Conservation (phyloP, 75 land plant species). For the Picea glauca region DNA sequence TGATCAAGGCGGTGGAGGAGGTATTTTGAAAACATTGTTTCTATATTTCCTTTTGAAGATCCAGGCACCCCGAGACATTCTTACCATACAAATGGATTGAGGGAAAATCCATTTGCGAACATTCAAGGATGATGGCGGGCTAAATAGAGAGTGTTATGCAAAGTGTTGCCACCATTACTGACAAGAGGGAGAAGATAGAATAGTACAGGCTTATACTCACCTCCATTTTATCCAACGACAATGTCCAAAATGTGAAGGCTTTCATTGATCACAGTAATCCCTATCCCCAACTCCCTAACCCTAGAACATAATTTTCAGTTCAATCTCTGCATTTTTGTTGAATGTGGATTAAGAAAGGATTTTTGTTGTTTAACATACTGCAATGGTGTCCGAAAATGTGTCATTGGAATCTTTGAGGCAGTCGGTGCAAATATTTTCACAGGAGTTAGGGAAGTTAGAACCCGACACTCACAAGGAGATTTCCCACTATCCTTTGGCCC, state of each 20-base stretch:
- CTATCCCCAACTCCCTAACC: not conserved
- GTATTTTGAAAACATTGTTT: too few relatives aligned
- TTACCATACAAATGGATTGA: too few relatives aligned
- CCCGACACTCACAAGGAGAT: slow-evolving; percentile 87
- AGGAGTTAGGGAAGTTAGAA: slow-evolving; percentile 71
- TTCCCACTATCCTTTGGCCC: slow-evolving; percentile 79
- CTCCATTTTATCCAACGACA: slow-evolving; percentile 66
- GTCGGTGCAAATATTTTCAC: slow-evolving; percentile 80
- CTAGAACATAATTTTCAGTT: not conserved
- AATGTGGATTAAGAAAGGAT: not conserved
- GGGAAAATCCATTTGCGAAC: too few relatives aligned
- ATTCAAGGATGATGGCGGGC: slow-evolving; percentile 25
- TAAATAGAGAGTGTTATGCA: slow-evolving; percentile 77
- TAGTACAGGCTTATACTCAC: slow-evolving; percentile 91
- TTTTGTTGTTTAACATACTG: slow-evolving; percentile 9
- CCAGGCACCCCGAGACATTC: too few relatives aligned
- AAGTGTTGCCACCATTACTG: slow-evolving; percentile 67
- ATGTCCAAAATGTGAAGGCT: slow-evolving; percentile 68
- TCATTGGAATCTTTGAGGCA: slow-evolving; percentile 88
- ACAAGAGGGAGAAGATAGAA: slow-evolving; percentile 93
- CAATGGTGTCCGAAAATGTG: slow-evolving; percentile 96
- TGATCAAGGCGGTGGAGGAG: too few relatives aligned
- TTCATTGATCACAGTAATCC: slow-evolving; percentile 89
- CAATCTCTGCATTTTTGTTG: not conserved
- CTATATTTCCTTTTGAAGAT: too few relatives aligned